Conservation (phyloP, 2,329 filamentous ascomycete species). For the Hysterium pulicare region DNA sequence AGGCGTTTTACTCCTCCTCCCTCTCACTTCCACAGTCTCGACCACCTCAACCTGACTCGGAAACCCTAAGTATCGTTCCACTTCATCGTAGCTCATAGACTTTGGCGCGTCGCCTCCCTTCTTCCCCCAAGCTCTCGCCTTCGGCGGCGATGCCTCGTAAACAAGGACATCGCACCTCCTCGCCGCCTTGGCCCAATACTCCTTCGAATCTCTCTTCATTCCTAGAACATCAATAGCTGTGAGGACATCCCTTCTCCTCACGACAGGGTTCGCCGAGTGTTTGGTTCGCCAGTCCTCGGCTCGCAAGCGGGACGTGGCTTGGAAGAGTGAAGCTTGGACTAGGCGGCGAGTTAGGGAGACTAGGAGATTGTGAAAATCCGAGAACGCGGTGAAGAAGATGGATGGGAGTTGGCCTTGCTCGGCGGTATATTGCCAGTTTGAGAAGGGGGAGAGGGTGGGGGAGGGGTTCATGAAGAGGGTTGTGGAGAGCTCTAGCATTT, state of each 20-base stretch:
- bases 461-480: conserved; percentile 37
- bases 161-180: conserved; percentile 54
- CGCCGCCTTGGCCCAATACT: conserved; percentile 53
- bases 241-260: conserved; percentile 50
- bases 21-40: conserved; percentile 7
- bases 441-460: conserved; percentile 35
- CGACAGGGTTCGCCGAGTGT: conserved; percentile 27
- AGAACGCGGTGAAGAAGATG: conserved; percentile 71
- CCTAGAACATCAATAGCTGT: conserved; percentile 55
- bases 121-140: too few relatives aligned
- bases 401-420: conserved; percentile 57
- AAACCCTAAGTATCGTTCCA: conserved; percentile 38
- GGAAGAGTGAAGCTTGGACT: conserved; percentile 65
- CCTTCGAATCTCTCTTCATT: conserved; percentile 44
- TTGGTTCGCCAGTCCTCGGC: conserved; percentile 37
- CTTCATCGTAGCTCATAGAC: conserved; percentile 40
- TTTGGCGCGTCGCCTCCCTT: conserved; percentile 2
- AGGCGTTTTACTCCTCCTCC: too few relatives aligned
- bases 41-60: too few relatives aligned
- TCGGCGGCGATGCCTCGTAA: conserved; percentile 16
- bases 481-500: conserved; percentile 29
- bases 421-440: conserved; percentile 65
- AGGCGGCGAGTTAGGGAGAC: conserved; percentile 67
- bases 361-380: conserved; percentile 68
- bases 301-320: conserved; percentile 66